A percentile compares a stretch with the other conserved stretches of the same genome.
Conservation (phyloP, 2,329 filamentous ascomycete species). For the Verticillium longisporum region DNA sequence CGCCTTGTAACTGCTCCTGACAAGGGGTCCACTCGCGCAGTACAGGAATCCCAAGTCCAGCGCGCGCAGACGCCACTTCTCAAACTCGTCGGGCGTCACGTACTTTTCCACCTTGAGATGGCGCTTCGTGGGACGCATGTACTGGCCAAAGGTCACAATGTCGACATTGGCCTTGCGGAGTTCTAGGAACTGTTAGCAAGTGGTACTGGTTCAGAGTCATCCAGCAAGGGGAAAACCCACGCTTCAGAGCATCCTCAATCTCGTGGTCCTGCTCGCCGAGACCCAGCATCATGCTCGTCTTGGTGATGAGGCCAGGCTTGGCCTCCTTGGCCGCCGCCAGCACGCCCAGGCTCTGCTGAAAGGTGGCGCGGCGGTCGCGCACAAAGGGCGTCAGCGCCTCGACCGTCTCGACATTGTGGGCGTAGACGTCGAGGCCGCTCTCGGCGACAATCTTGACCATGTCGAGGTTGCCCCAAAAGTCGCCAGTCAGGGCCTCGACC, state of each 20-base stretch:
- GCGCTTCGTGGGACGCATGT: conserved; percentile 97
- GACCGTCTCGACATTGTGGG: conserved; percentile 94
- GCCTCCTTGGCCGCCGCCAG: conserved; percentile 75
- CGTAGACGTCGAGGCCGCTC: conserved; percentile 91
- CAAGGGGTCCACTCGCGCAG: conserved; percentile 86
- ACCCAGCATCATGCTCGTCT: conserved; percentile 96
- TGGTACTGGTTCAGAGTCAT: too few species aligned
- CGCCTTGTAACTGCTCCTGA: conserved; percentile 94
- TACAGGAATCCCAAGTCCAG: conserved; percentile 96
- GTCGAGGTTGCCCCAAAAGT: conserved; percentile 78
- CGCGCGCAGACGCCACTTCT: conserved; percentile 82
- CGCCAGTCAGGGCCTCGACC: conserved; percentile 80
- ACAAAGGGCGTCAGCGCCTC: conserved; percentile 87
- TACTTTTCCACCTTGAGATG: conserved; percentile 98
- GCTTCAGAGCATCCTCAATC: conserved; percentile 68
- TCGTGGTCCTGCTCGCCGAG: conserved; percentile 88
- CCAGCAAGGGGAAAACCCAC: conserved; percentile 28
- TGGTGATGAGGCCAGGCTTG: conserved; percentile 76
- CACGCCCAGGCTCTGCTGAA: conserved; percentile 76
- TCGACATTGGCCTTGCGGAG: conserved; percentile 77
- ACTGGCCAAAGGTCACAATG: conserved; percentile 98
- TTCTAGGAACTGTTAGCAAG: conserved; percentile 6
- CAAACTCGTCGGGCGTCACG: conserved; percentile 84
- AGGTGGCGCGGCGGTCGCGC: conserved; percentile 82
- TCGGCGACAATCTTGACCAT: conserved; percentile 80